Conservation (phyloP, 257 asterid species). For the Datura wrightii region DNA sequence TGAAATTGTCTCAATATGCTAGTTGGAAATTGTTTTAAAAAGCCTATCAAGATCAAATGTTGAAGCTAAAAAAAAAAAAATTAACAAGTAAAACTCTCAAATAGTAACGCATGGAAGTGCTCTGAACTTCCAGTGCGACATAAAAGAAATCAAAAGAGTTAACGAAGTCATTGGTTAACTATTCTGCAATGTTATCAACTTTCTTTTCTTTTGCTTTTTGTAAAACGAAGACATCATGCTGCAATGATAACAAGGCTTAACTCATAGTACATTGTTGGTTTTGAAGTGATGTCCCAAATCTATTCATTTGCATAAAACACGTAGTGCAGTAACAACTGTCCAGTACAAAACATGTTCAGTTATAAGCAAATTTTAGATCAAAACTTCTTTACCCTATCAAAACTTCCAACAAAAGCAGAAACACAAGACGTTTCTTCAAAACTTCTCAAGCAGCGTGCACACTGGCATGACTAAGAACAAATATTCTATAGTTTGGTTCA, state of each 20-base stretch:
- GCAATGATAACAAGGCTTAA: background rate
- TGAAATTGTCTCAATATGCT: background rate
- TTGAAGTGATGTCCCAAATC: background rate
- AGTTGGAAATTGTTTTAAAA: background rate
- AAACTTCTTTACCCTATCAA: background rate
- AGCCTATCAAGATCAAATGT: background rate
- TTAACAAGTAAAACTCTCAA: background rate
- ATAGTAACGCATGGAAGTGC: background rate
- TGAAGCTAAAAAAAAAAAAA: background rate
- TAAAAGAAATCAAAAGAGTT: background rate
- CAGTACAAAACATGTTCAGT: background rate
- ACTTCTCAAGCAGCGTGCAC: background rate
- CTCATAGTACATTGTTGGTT: background rate
- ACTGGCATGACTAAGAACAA: background rate
- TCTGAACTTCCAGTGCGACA: background rate
- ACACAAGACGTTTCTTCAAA: background rate
- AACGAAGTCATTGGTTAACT: background rate
- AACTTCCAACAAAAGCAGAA: background rate
- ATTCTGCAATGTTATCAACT: background rate
- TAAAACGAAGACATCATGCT: background rate
- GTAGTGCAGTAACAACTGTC: background rate
- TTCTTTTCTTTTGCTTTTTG: background rate
- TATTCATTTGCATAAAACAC: background rate
- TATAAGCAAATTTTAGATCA: background rate
- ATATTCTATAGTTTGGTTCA: background rate